phyloP scores from a whole-genome alignment of 169 alveolate genomes.

The Theileria parva region DNA sequence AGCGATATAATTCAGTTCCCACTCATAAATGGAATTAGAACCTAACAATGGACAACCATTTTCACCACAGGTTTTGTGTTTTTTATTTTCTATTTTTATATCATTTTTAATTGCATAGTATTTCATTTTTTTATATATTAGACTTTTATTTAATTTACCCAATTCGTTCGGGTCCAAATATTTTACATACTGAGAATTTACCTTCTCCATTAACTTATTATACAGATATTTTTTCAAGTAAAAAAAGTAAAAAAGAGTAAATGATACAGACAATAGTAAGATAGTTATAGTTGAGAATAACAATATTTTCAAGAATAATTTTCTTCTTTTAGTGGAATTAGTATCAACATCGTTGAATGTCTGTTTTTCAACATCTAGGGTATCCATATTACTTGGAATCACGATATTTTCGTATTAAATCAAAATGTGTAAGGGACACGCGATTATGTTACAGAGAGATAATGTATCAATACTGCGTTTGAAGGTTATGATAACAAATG shows the following conservation, averaged over 20 bases:
- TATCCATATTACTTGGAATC: too few relatives aligned
- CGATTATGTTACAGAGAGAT: too few relatives aligned
- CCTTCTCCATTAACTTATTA: not conserved
- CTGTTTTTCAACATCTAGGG: too few relatives aligned
- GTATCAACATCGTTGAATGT: too few relatives aligned
- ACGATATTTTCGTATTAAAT: too few relatives aligned
- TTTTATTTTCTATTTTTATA: too few relatives aligned
- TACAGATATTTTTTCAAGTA: not conserved
- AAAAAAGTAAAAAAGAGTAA: not conserved
- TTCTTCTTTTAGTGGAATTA: too few relatives aligned
- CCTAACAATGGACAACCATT: not conserved
- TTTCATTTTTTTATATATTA: not conserved
- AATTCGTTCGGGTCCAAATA: not conserved
- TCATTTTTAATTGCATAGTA: not conserved
- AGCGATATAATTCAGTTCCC: conserved; percentile 29
- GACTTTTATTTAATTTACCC: not conserved
- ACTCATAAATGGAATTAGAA: conserved; percentile 10
- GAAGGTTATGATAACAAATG: too few relatives aligned
- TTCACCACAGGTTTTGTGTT: not conserved
- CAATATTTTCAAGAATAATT: too few relatives aligned
- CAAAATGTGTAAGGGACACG: too few relatives aligned
- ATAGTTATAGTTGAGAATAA: too few relatives aligned
- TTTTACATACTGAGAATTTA: not conserved
- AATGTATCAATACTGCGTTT: too few relatives aligned
- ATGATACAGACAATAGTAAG: not conserved